Evolutionary conservation across 2,329 filamentous ascomycete species (phyloP), one percentile per base, ranked within the genome.

Genomic region (Botrytis pseudocinerea): DNA sequence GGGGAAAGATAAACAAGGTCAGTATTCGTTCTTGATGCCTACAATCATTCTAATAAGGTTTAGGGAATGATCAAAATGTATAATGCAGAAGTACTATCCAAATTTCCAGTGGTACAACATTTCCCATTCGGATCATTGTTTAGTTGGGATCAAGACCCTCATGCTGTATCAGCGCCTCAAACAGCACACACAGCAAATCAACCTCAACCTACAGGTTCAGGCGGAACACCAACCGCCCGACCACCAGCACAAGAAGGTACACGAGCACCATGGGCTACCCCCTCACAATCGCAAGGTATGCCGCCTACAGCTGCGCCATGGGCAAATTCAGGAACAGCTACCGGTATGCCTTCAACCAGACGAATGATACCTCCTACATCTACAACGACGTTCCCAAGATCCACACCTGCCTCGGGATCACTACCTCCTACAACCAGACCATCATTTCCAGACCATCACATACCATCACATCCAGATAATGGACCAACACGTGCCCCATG

Each of bases 1-100:
- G 96, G 96, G 96, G 93, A 51, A 99, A 99, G 85, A 97, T 99
- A 80, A 98, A 99, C 83, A 95, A 95, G 85, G 88, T 88, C 71
- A 57, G 73, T 74, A 66, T 42, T 20, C 32, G 4, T n/a, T 9
- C 20, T n/a, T 38, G 61, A 14, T 32, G 28, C 25, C n/a, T 12
- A 14, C 20, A 44, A 20, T n/a, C 57, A n/a, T 32, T 54, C 48
- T 71, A 48, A 71, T 35, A 5, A 9, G n/a, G 18, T 44, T 42
- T 40, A n/a, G 91, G 96, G 96, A 69, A 98, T 99, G 96, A 90
- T 99, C 79, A 99, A 98, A 83, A 99, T 99, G 96, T 99, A 95
- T 84, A 94, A 97, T 77, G 96, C 93, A 28, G 96, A 99, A 84
- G 96, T 99, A 4, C 86, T 99, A 22, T 93, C 93, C 57, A 99